Evolutionary conservation across 805 yeast genomes (phyloP), one percentile per base, ranked within the genome.

Genomic region (Naumovozyma dairenensis): DNA sequence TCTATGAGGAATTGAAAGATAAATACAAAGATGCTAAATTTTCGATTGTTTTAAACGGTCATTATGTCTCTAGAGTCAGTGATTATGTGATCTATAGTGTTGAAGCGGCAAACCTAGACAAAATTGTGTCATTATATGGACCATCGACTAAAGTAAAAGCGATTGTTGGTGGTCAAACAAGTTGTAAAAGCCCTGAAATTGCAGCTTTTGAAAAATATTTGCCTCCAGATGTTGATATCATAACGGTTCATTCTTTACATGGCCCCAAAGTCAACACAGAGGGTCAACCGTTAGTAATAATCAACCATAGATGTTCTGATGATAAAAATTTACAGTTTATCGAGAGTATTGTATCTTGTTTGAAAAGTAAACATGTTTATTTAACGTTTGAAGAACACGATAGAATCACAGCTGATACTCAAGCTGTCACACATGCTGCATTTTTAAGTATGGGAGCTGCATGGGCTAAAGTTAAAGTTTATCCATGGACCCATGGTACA

Each of bases 381-480:
- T 65, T 92, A 21, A 67, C 84, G 0, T 94, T 92, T n/a, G 68
- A 72, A 34, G 87, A 87, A 53, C 98, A 92, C 55, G 98, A 92
- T 56, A 74, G 71, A 47, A 89, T 92, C 42, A 89, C 98, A 1
- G 98, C 98, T 0, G 98, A 92, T 55, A 92, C 97, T 2, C 98
- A 92, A 57, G 97, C 97, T 0, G 95, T 89, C 13, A 92, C 98
- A 0, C 98, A 92, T 55, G 96, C 96, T 9, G 97, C 96, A 0
- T 92, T 92, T 51, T 64, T 92, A 38, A 79, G 93, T 36, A 92
- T 92, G 98, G 98, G 98, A 4, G 75, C 77, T 6, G 97, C 97
- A 5, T 92, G 98, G 98, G 80, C 72, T 45, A 72, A 77, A 30
- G 66, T 71, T 41, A 71, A 78, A 49, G 79, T 81, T 53, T 92